phyloP scores from a whole-genome alignment of 805 yeast genomes.

The Ogataea methylovora region DNA sequence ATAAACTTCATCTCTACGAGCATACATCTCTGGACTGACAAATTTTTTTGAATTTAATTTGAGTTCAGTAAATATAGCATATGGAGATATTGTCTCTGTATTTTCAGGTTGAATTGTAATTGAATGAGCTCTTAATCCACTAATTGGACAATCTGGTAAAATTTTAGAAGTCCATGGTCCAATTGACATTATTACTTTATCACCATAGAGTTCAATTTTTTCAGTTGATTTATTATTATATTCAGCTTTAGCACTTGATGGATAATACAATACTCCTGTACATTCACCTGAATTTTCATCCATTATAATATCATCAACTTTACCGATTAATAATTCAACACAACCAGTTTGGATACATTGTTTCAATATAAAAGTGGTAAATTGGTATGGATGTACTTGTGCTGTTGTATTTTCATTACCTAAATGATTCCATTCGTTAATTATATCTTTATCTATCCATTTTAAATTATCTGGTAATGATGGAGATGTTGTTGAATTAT shows the following conservation, averaged over 20 bases:
- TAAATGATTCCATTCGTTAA: slow-evolving; percentile 67
- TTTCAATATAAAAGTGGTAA: slow-evolving; percentile 75
- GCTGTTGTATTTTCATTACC: slow-evolving; percentile 90
- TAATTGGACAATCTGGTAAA: slow-evolving; percentile 87
- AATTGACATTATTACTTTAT: slow-evolving; percentile 74
- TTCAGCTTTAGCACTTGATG: slow-evolving; percentile 28
- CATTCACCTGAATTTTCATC: slow-evolving; percentile 60
- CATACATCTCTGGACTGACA: slow-evolving; percentile 91
- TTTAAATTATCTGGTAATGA: slow-evolving; percentile 55
- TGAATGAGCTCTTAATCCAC: slow-evolving; percentile 92
- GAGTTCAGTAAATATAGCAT: slow-evolving; percentile 89
- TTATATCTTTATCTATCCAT: slow-evolving; percentile 65
- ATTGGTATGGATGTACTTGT: slow-evolving; percentile 92
- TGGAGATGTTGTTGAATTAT: slow-evolving; percentile 5
- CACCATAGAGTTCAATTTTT: slow-evolving; percentile 48
- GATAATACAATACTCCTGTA: slow-evolving; percentile 59
- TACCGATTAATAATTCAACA: slow-evolving; percentile 80
- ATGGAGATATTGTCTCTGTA: slow-evolving; percentile 72
- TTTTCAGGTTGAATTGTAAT: slow-evolving; percentile 80
- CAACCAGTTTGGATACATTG: slow-evolving; percentile 78
- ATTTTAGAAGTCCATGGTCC: slow-evolving; percentile 98
- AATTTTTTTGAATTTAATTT: slow-evolving; percentile 58
- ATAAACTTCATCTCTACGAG: slow-evolving; percentile 91
- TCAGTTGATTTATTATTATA: slow-evolving; percentile 20
- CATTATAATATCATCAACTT: slow-evolving; percentile 61